These are phyloP conservation scores for Alternaria incomplexa DNA, from an alignment of 2,329 filamentous ascomycete species.

Conservation along the genomic window DNA sequence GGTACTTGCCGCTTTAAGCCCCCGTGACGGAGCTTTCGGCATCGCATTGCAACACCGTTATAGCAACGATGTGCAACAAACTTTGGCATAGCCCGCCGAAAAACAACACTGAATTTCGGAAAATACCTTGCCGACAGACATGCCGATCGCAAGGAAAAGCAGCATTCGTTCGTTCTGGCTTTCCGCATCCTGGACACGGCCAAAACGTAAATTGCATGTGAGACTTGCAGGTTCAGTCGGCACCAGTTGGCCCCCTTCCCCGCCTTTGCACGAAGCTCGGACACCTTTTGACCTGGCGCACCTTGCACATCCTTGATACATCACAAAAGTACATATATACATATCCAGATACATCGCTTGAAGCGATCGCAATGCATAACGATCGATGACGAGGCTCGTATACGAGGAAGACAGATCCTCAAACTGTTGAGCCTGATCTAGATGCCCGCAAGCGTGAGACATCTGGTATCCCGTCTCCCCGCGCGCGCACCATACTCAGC, in stretches of 20 bases:
- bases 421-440: not conserved
- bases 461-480: not conserved
- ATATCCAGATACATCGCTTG: not conserved
- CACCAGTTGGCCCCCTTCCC: not conserved
- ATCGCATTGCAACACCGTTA: constrained; percentile 6
- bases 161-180: not conserved
- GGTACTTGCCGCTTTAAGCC: constrained; percentile 20
- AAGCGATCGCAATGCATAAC: not conserved
- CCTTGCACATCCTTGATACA: not conserved
- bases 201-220: not conserved
- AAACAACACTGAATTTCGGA: constrained; percentile 2
- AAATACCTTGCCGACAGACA: not conserved
- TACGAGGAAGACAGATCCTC: not conserved
- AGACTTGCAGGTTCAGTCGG: not conserved
- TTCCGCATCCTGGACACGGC: not conserved
- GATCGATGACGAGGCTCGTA: not conserved
- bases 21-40: constrained; percentile 1
- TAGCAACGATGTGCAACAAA: not conserved
- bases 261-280: not conserved
- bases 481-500: not conserved
- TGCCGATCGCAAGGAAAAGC: not conserved
- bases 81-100: not conserved
- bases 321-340: not conserved
- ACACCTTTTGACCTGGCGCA: not conserved
- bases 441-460: not conserved